Evolutionary conservation across 2,329 filamentous ascomycete species (phyloP).

Genomic region (Fusarium illudens): DNA sequence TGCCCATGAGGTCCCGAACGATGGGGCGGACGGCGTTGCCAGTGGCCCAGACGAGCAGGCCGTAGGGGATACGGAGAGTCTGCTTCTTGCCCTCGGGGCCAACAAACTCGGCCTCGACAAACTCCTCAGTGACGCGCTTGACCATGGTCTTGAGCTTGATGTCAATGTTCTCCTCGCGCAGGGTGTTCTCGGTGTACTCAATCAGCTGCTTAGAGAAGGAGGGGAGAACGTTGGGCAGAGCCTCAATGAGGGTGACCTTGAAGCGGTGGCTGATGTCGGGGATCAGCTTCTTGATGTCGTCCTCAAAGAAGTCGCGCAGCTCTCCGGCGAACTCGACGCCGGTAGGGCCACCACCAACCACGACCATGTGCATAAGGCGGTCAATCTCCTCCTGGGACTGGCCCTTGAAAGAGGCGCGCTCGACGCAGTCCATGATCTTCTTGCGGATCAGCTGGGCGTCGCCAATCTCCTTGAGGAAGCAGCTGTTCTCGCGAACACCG

Average conservation of each 20-base stretch:
- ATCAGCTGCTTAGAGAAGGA: slow-evolving; percentile 99
- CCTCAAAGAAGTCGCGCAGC: slow-evolving; percentile 98
- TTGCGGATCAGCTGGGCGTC: slow-evolving; percentile 97
- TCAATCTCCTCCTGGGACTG: slow-evolving; percentile 88
- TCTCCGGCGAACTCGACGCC: slow-evolving; percentile 99
- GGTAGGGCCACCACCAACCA: slow-evolving; percentile 90
- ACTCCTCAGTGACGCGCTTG: slow-evolving; percentile 93
- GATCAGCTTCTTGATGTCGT: slow-evolving; percentile 97
- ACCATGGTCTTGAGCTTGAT: slow-evolving; percentile 99
- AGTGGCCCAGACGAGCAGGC: slow-evolving; percentile 97
- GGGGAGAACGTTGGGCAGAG: slow-evolving; percentile 93
- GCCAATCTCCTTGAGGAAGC: slow-evolving; percentile 97
- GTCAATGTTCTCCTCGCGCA: slow-evolving; percentile 97
- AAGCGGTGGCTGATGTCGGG: slow-evolving; percentile 95
- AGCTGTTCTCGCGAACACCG: slow-evolving; percentile 92
- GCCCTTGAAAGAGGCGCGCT: slow-evolving; percentile 98
- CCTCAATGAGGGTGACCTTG: slow-evolving; percentile 97
- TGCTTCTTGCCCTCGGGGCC: slow-evolving; percentile 86
- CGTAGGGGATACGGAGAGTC: slow-evolving; percentile 85
- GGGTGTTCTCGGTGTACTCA: slow-evolving; percentile 98
- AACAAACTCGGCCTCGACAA: slow-evolving; percentile 87
- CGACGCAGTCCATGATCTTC: slow-evolving; percentile 99
- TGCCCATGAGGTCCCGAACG: slow-evolving; percentile 88
- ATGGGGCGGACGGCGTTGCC: slow-evolving; percentile 93
- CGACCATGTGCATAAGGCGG: slow-evolving; percentile 97